phyloP scores from a whole-genome alignment of 2,329 filamentous ascomycete species.

The Clarireedia paspali region DNA sequence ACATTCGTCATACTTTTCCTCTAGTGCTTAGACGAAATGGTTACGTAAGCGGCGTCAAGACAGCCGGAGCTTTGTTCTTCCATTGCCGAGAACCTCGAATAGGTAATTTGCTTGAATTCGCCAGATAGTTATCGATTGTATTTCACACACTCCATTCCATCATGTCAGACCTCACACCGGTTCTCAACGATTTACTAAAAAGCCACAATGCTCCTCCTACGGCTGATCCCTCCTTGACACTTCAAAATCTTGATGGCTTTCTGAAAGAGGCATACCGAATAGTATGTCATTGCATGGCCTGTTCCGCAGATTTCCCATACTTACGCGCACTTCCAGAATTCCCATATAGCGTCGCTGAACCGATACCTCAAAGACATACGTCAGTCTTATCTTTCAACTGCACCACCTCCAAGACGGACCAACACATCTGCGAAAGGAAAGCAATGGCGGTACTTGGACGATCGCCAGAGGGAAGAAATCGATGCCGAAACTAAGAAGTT shows the following conservation, averaged over 20 bases:
- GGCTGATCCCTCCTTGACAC: conserved; percentile 22
- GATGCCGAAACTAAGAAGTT: conserved; percentile 81
- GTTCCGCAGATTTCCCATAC: conserved; percentile 16
- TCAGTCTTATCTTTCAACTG: conserved; percentile 83
- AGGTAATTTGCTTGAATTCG: too few relatives aligned
- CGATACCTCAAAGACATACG: conserved; percentile 75
- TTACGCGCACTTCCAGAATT: conserved; percentile 50
- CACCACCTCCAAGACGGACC: conserved; percentile 48
- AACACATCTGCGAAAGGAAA: conserved; percentile 22
- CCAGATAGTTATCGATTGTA: too few relatives aligned
- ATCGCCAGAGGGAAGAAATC: conserved; percentile 76
- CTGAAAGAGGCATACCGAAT: conserved; percentile 91
- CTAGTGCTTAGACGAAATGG: too few relatives aligned
- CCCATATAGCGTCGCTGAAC: conserved; percentile 74
- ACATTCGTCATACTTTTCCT: too few relatives aligned
- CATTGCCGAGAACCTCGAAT: too few relatives aligned
- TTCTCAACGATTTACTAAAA: conserved; percentile 62
- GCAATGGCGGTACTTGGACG: conserved; percentile 46
- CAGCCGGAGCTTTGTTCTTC: too few relatives aligned
- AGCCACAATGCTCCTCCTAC: conserved; percentile 47
- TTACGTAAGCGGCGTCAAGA: too few relatives aligned
- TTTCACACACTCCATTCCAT: not conserved
- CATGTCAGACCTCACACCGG: conserved; percentile 57
- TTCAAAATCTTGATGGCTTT: conserved; percentile 68
- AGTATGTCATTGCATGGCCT: conserved; percentile 41